Conservation (phyloP, 129 eudicot genomes). For the Smallanthus sonchifolius region DNA sequence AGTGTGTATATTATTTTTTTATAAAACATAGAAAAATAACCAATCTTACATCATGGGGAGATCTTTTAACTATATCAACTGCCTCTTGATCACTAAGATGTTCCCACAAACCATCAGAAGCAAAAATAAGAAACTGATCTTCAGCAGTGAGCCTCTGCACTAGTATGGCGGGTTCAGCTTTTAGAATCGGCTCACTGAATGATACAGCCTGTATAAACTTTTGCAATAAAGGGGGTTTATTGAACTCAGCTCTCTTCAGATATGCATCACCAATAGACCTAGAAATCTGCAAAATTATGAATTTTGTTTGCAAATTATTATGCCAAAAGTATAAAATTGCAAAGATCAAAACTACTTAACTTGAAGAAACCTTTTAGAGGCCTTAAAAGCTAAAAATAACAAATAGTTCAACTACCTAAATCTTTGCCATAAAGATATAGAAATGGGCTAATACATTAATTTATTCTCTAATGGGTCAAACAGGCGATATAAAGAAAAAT, state of each 20-base stretch:
- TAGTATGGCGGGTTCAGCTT: conserved; percentile 55
- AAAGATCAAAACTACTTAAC: conserved; percentile 16
- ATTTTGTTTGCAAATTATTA: neutral
- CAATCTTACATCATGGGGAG: conserved; percentile 52
- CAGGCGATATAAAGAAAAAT: too few relatives aligned
- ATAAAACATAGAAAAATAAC: neutral
- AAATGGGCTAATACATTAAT: too few relatives aligned
- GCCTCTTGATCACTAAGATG: conserved; percentile 74
- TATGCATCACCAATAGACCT: conserved; percentile 36
- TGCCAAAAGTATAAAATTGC: neutral
- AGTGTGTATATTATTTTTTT: neutral
- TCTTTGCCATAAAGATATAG: too few relatives aligned
- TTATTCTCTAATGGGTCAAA: too few relatives aligned
- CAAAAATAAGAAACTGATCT: conserved; percentile 67
- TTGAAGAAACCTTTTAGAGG: conserved; percentile 20
- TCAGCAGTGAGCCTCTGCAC: conserved; percentile 52
- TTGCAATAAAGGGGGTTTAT: conserved; percentile 47
- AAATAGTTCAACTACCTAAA: too few relatives aligned
- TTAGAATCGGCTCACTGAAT: conserved; percentile 47
- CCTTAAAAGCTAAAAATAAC: too few relatives aligned
- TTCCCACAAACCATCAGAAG: conserved; percentile 89
- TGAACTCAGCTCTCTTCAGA: conserved; percentile 52
- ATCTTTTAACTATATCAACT: conserved; percentile 51
- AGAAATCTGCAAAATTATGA: conserved; percentile 50
- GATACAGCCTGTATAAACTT: conserved; percentile 52